Evolutionary conservation across 139 green algal genomes (phyloP), one percentile per base, ranked within the genome.

Genomic region (Micractinium conductrix): DNA sequence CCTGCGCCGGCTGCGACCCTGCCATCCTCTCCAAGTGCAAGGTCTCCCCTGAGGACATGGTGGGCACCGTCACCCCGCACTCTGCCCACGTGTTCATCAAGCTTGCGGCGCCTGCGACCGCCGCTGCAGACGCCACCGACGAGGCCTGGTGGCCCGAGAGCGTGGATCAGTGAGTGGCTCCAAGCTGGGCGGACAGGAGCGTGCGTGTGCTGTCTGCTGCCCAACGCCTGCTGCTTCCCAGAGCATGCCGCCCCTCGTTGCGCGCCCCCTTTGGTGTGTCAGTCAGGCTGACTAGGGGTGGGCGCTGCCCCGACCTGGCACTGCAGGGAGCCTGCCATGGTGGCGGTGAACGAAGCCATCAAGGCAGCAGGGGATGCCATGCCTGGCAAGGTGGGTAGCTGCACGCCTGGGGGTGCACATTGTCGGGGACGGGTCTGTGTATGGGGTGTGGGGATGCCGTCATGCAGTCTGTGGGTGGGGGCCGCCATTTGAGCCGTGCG

Each of bases 11-110:
- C 30, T 84, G 78, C n/a, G 78, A 84, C 44, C 78, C 78, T 3
- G 78, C 78, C 14, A 45, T 84, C 2, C 44, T 84, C 8, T 62
- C 45, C 30, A 45, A 75, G 53, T 84, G 62, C 35, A 50, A 48
- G 10, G 40, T 74, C 30, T 38, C 82, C 14, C 48, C 12, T 58
- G 48, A 58, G 48, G 48, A 58, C 48, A 58, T 58, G 10, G 48
- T 62, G 53, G 8, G 53, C 19, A 62, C 63, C 19, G 86, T 90
- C 9, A 86, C 71, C 14, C 60, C 79, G 2, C 86, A 90, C 48
- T 21, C 62, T 1, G 63, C 74, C 24, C 86, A 90, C 43, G 70
- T 90, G 4, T 69, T 90, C 40, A 62, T 90, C 17, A 83, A 83
- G 78, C 62, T 83, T 17, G 16, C 62, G 4, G 60, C 60, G 1